These are phyloP conservation scores for Trichoderma asperellum DNA, from an alignment of 2,329 filamentous ascomycete genomes.

Conservation along the genomic window DNA sequence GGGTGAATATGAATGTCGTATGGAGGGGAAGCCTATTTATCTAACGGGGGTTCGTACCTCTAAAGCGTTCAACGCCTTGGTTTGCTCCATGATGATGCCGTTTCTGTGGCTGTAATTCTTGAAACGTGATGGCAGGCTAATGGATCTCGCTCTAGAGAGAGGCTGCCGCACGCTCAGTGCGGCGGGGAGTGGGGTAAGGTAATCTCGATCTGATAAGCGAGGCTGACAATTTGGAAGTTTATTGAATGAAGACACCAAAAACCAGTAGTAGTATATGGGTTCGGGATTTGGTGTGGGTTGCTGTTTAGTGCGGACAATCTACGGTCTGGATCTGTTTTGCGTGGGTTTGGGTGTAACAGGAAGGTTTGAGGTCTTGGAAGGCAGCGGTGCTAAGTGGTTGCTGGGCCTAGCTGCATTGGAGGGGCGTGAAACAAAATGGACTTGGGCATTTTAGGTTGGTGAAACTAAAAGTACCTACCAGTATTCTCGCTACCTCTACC, in stretches of 20 bases:
- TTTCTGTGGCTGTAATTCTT: neutral
- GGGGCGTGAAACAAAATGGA: slow-evolving; percentile 8
- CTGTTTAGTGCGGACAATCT: slow-evolving; percentile 2
- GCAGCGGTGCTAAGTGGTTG: slow-evolving; percentile 1
- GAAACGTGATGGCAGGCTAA: slow-evolving; percentile 3
- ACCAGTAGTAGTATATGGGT: neutral
- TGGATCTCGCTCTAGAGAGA: slow-evolving; percentile 5
- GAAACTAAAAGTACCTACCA: neutral
- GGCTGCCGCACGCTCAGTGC: slow-evolving; percentile 18
- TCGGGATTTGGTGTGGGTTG: neutral
- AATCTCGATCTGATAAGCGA: slow-evolving; percentile 27
- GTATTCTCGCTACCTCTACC: neutral
- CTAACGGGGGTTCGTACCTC: slow-evolving; percentile 51
- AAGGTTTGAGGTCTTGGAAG: slow-evolving; percentile 26
- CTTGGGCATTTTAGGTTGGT: neutral
- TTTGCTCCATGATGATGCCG: slow-evolving; percentile 68
- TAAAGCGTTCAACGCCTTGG: slow-evolving; percentile 65
- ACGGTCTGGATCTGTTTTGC: neutral
- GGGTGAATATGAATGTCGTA: neutral
- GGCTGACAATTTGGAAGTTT: neutral
- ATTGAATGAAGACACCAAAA: neutral
- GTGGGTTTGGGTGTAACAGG: slow-evolving; percentile 22
- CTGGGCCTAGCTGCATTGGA: slow-evolving; percentile 1
- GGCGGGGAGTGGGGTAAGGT: slow-evolving; percentile 21
- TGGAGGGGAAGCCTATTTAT: neutral